Percentiles rank a stretch among this genome's conserved stretches.
phyloP scores from a whole-genome alignment of 257 asterid genomes.

The Craterostigma plantagineum region DNA sequence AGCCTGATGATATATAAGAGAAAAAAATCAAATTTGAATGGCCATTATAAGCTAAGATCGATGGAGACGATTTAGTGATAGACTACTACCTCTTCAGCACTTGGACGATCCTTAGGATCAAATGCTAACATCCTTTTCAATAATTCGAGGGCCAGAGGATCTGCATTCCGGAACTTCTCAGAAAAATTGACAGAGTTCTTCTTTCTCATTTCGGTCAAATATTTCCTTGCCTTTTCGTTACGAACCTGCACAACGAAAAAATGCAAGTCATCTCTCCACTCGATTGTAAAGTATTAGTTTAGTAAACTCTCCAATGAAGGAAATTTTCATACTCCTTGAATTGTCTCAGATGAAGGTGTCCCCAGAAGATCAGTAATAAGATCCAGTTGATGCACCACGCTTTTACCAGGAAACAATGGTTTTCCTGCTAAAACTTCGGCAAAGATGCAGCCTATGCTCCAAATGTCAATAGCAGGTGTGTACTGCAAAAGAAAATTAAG shows the following conservation, averaged over 20 bases:
- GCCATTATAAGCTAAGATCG: no score
- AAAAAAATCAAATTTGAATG: background rate
- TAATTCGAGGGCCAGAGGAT: conserved; percentile 63
- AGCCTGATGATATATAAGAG: conserved; percentile 32
- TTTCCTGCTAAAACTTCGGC: conserved; percentile 72
- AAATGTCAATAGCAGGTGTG: conserved; percentile 81
- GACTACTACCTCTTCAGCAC: conserved; percentile 96
- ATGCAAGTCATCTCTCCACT: background rate
- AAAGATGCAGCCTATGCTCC: conserved; percentile 90
- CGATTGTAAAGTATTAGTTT: background rate
- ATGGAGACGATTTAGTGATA: background rate
- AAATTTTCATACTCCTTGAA: conserved; percentile 36
- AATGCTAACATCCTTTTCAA: conserved; percentile 66
- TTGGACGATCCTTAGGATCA: conserved; percentile 87
- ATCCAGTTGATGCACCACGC: conserved; percentile 84
- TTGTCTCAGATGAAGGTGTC: conserved; percentile 58
- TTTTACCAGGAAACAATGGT: conserved; percentile 89
- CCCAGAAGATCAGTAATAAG: conserved; percentile 91
- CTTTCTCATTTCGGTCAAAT: conserved; percentile 49
- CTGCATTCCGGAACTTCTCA: conserved; percentile 46
- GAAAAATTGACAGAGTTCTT: conserved; percentile 42
- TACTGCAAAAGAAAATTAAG: conserved; percentile 39
- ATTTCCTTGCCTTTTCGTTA: conserved; percentile 84
- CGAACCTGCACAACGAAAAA: conserved; percentile 48
- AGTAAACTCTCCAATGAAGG: background rate